phyloP scores from a whole-genome alignment of 345 rosid species.

The Salix suchowensis region DNA sequence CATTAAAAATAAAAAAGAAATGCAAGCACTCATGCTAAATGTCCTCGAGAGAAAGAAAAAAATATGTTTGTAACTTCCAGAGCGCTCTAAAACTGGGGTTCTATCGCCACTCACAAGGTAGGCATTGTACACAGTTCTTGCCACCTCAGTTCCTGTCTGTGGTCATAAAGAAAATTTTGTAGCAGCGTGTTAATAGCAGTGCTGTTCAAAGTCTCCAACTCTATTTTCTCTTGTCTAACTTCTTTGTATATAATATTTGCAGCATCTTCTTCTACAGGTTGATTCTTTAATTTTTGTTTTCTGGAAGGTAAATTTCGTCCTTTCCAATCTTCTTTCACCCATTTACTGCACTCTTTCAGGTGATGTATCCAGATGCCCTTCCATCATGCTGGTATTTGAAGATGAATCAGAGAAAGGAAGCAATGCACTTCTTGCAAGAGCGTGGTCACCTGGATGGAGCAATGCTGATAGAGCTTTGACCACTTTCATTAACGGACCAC shows the following conservation, averaged over 20 bases:
- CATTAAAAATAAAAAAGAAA: background rate
- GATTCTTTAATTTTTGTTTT: background rate
- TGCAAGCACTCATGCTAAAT: background rate
- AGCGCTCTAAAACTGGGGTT: background rate
- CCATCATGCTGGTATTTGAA: constrained; percentile 69
- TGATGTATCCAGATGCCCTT: constrained; percentile 61
- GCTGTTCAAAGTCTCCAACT: background rate
- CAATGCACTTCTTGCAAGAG: constrained; percentile 94
- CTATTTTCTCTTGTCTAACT: background rate
- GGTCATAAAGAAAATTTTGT: background rate
- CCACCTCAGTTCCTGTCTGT: background rate
- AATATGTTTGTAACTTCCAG: background rate
- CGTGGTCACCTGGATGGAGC: constrained; percentile 99
- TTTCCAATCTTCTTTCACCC: background rate
- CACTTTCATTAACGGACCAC: constrained; percentile 77
- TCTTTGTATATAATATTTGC: background rate
- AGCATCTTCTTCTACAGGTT: background rate
- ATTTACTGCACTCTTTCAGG: constrained; percentile 42
- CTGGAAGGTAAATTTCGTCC: background rate
- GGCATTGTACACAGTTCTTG: background rate
- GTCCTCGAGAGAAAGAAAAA: background rate
- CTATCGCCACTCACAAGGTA: background rate
- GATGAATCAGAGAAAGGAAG: constrained; percentile 93
- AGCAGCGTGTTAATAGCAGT: background rate
- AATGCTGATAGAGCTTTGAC: constrained; percentile 85